Base-by-base conservation (phyloP, 2,329 filamentous ascomycete species). In the Helotiales sp. region DNA sequence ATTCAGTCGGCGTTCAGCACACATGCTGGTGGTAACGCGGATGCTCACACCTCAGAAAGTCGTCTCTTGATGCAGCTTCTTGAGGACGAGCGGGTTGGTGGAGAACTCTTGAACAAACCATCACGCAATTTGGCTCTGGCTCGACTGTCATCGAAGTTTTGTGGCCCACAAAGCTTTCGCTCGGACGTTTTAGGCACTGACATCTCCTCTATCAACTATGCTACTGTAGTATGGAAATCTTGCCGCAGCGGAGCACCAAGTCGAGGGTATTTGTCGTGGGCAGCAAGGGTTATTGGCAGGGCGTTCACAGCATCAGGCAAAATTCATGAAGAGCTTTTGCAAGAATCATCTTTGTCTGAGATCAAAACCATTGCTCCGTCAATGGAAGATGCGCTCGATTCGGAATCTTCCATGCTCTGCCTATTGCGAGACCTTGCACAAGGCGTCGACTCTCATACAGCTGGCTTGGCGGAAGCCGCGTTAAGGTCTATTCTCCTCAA, bases 261-360 rank as follows among this genome's bases (percentile, higher is more conserved):
- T 55, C 76, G 82, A 25, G 81, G 85, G 15, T 97, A 95, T 70
- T 76, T 91, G 0, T 77, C 90, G 1, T 99, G 96, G 96, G 89
- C 90, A 44, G 93, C 90, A 2, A 83, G 88, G 61, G 88, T 93
- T 2, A 79, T 98, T 44, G 95, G 96, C 7, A 84, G 91, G 69
- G 87, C 91, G 0, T 98, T 93, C 73, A 86, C 88, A 36, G 83
- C 89, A 15, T 90, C 86, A 27, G 92, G 92, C 1, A 79, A 84
- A 54, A 80, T 91, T 5, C 83, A 85, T 15, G 71, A 77, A 33
- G 82, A 82, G 49, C 76, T 89, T 46, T 71, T 88, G 1, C 77
- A 79, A 25, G 87, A 90, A 69, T 85, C 84, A 1, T 76, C 76
- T 15, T 72, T 88, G 5, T 72, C 75, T 13, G 74, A 78, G 63